A percentile compares a stretch with the other conserved stretches of the same genome.
Evolutionary conservation across 2,329 filamentous ascomycete genomes (phyloP).

Genomic region (Fusarium brachygibbosum): DNA sequence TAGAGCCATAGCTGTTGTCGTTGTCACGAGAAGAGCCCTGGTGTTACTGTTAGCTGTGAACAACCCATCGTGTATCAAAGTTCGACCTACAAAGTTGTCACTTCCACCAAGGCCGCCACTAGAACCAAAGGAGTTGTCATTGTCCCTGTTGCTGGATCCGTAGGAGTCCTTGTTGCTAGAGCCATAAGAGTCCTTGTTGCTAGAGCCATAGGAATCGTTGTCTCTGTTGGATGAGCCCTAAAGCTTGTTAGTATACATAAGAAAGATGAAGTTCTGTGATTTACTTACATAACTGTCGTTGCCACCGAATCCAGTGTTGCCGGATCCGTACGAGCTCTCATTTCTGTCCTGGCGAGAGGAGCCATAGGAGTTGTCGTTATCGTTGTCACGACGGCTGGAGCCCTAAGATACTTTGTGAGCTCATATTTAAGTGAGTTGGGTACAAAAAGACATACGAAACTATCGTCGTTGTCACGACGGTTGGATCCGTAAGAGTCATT

Average conservation of each 20-base stretch:
- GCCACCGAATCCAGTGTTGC: conserved; percentile 11
- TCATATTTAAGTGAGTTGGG: not conserved
- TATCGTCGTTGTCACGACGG: conserved; percentile 15
- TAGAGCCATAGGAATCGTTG: not conserved
- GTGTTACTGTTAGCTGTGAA: not conserved
- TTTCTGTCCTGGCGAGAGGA: conserved; percentile 16
- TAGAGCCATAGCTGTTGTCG: conserved; percentile 25
- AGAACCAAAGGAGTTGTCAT: not conserved
- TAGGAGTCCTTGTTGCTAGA: conserved; percentile 5
- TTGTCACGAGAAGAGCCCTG: conserved; percentile 31
- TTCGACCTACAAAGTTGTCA: conserved; percentile 16
- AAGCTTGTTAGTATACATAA: not conserved
- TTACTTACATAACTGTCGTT: conserved; percentile 19
- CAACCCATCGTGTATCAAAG: no score
- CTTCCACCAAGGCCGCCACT: conserved; percentile 1
- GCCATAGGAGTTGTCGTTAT: conserved; percentile 24
- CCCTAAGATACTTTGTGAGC: conserved; percentile 27
- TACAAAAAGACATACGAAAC: conserved; percentile 18
- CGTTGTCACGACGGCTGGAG: conserved; percentile 32
- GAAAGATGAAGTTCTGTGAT: not conserved
- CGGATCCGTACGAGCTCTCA: conserved; percentile 18
- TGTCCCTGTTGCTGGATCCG: conserved; percentile 17
- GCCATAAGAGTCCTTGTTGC: conserved; percentile 8
- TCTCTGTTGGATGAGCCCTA: conserved; percentile 23
- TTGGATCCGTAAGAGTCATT: conserved; percentile 16